These are phyloP conservation scores for Talaromyces sp. DNA, from an alignment of 2,329 filamentous ascomycete genomes.

Conservation along the genomic window DNA sequence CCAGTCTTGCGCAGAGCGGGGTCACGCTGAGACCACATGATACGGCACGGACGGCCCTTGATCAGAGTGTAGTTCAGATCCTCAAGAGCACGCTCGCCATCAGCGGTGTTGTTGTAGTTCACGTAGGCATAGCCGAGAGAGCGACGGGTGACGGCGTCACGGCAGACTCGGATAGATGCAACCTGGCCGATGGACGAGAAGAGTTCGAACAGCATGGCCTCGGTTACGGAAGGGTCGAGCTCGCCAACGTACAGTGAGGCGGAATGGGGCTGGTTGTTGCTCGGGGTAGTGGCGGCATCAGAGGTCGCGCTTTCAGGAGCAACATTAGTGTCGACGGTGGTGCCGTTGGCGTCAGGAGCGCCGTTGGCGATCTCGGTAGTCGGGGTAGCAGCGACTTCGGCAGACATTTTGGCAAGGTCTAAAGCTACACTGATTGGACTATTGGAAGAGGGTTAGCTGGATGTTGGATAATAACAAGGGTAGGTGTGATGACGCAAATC, in stretches of 20 bases:
- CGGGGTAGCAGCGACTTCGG: conserved; percentile 69
- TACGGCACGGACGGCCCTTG: conserved; percentile 97
- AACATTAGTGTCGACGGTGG: conserved; percentile 66
- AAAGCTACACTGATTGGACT: neutral
- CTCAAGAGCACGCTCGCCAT: conserved; percentile 97
- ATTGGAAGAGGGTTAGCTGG: neutral
- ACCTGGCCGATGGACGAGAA: conserved; percentile 99
- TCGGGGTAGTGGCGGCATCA: conserved; percentile 58
- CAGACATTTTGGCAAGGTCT: conserved; percentile 64
- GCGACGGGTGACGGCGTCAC: conserved; percentile 95
- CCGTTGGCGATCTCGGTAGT: conserved; percentile 52
- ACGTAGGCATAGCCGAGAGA: conserved; percentile 99
- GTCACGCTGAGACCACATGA: conserved; percentile 99
- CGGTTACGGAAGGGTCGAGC: conserved; percentile 94
- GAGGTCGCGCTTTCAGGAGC: conserved; percentile 25
- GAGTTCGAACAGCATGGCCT: conserved; percentile 99
- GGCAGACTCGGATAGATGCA: conserved; percentile 98
- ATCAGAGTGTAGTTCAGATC: conserved; percentile 99
- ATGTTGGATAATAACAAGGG: neutral
- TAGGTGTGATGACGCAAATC: neutral
- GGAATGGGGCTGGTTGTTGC: conserved; percentile 79
- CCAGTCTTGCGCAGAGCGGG: conserved; percentile 98
- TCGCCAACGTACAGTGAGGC: conserved; percentile 98
- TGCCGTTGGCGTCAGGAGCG: conserved; percentile 41
- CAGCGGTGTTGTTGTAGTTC: conserved; percentile 97